Evolutionary conservation across 495 filamentous ascomycete species (phyloP), one percentile per base, ranked within the genome.

Genomic region (Lasiosphaeris hirsuta): DNA sequence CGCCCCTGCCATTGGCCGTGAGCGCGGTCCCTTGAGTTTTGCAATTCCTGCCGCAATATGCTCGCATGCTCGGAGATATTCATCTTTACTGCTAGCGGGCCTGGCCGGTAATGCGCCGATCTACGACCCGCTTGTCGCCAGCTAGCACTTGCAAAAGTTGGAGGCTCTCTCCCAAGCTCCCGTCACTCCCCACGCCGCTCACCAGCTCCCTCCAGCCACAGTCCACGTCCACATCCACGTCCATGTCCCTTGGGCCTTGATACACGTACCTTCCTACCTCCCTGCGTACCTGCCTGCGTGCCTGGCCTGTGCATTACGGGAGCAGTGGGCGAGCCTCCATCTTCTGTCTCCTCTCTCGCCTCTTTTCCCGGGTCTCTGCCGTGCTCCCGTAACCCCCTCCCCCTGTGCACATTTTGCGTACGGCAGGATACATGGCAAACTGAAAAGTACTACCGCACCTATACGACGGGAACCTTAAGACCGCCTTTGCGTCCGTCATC

Each of bases 391-490:
- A 30, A 30, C 23, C 23, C 23, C 23, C 23, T 30, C 5, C 23
- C 23, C 23, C 23, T 5, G 23, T 30, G 23, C 5, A 30, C 23
- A 30, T 30, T 30, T 5, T 30, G 23, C 23, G 23, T 30, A 30
- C 23, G 23, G 23, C 23, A 30, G 23, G 23, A 5, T 30, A 30
- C 23, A 30, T 30, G 5, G 23, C 23, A 30, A 30, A 30, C 23
- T 2, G 23, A 30, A 30, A 30, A 18, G 19, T 30, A 44, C 46
- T 51, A 51, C 52, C 52, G 46, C 14, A 38, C 56, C 56, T 63
- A 63, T 63, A 63, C 60, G 51, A 63, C 60, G 44, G 57, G 39
- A 48, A 54, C 60, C 55, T 49, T 56, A 60, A 60, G 60, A 10
- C 45, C 30, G 52, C 42, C 14, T 45, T 36, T 39, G 33, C 33